Evolutionary conservation across 306 rosid genomes (phyloP).

Genomic region (Geum urbanum): DNA sequence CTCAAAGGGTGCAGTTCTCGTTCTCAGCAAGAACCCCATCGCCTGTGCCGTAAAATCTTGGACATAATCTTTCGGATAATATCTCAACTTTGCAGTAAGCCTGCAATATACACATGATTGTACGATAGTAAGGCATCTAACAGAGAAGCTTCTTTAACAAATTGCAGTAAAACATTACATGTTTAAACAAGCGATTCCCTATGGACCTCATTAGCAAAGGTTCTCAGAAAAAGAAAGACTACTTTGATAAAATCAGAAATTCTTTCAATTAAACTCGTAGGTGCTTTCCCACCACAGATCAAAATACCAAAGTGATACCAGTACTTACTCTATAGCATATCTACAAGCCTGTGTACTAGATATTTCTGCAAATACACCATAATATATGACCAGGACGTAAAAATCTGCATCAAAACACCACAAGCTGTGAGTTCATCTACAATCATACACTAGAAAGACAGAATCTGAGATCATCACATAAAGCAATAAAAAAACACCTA

Average conservation of each 20-base stretch:
- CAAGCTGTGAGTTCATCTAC: constrained; percentile 3
- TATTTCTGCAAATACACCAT: constrained; percentile 87
- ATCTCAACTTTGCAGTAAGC: constrained; percentile 65
- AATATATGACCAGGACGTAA: constrained; percentile 71
- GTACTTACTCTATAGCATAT: constrained; percentile 75
- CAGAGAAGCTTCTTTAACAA: background rate
- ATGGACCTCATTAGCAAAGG: background rate
- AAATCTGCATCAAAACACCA: constrained; percentile 54
- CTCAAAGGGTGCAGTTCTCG: constrained; percentile 67
- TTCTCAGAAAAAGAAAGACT: background rate
- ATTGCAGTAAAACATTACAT: background rate
- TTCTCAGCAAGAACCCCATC: constrained; percentile 70
- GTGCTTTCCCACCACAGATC: background rate
- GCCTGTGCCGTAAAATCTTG: constrained; percentile 83
- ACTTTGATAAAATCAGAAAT: background rate
- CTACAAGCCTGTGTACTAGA: constrained; percentile 43
- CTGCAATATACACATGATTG: constrained; percentile 26
- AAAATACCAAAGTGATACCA: constrained; percentile 11
- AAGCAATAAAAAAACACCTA: constrained; percentile 44
- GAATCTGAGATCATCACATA: constrained; percentile 4
- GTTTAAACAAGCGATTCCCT: background rate
- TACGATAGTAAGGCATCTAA: no score
- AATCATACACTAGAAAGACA: background rate
- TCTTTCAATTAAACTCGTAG: background rate
- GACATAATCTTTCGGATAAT: constrained; percentile 70